Percentiles rank a stretch among this genome's conserved stretches.
Evolutionary conservation across 768 basidiomycete species (phyloP).

Genomic region (Hemileccinum impolitum): DNA sequence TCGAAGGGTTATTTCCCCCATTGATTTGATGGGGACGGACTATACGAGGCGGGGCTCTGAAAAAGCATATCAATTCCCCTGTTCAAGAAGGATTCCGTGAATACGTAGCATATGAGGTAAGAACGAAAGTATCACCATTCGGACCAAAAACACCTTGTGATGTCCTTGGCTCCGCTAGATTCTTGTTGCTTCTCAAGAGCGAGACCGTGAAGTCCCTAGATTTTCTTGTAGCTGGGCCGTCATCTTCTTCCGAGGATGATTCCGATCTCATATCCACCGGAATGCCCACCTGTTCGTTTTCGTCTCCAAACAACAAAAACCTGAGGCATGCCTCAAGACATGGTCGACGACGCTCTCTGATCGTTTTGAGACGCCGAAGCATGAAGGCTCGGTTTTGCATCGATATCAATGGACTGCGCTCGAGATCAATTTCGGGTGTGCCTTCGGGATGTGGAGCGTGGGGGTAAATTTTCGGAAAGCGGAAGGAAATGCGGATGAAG

Average conservation of each 20-base stretch:
- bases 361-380: slow-evolving; percentile 67
- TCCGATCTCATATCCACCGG: slow-evolving; percentile 48
- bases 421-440: slow-evolving; percentile 75
- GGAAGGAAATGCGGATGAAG: slow-evolving; percentile 86
- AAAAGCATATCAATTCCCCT: slow-evolving; percentile 90
- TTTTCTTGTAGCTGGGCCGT: slow-evolving; percentile 37
- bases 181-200: slow-evolving; percentile 63
- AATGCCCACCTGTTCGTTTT: slow-evolving; percentile 47
- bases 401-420: slow-evolving; percentile 77
- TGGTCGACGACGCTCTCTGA: slow-evolving; percentile 71
- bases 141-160: slow-evolving; percentile 89
- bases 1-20: slow-evolving; percentile 43
- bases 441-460: slow-evolving; percentile 57
- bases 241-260: slow-evolving; percentile 69
- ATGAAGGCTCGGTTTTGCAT: slow-evolving; percentile 75
- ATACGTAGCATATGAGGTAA: not conserved
- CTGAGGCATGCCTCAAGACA: slow-evolving; percentile 82
- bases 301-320: slow-evolving; percentile 72
- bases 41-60: slow-evolving; percentile 69
- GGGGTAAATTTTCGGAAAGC: slow-evolving; percentile 83
- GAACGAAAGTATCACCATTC: slow-evolving; percentile 53
- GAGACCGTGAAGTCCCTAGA: slow-evolving; percentile 51
- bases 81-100: slow-evolving; percentile 2
- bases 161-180: slow-evolving; percentile 78
- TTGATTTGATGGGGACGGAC: slow-evolving; percentile 47